Conservation (phyloP, 345 rosid species). For the Eucalyptus polyanthemos region DNA sequence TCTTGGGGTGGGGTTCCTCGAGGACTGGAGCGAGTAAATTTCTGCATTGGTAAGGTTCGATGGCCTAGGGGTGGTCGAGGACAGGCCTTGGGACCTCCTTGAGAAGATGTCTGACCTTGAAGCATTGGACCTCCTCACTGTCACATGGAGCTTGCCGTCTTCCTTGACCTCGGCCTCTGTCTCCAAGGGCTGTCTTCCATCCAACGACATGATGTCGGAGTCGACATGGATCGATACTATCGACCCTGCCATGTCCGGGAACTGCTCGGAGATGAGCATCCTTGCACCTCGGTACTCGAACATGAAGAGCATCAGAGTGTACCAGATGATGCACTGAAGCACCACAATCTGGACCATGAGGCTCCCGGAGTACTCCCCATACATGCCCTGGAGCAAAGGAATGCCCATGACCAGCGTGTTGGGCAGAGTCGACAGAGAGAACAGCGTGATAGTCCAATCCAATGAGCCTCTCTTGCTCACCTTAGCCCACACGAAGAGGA, state of each 20-base stretch:
- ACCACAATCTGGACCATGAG: constrained; percentile 78
- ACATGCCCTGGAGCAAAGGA: constrained; percentile 67
- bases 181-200: constrained; percentile 55
- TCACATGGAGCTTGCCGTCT: constrained; percentile 64
- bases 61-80: constrained; percentile 60
- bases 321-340: constrained; percentile 78
- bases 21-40: constrained; percentile 5
- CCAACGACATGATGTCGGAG: constrained; percentile 60
- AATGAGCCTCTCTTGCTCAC: constrained; percentile 36
- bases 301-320: constrained; percentile 66
- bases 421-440: constrained; percentile 62
- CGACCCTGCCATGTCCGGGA: constrained; percentile 58
- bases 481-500: constrained; percentile 32
- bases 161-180: constrained; percentile 58
- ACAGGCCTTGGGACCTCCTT: constrained; percentile 37
- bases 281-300: constrained; percentile 60
- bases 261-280: constrained; percentile 56
- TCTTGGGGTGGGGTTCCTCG: constrained; percentile 14
- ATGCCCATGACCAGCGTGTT: constrained; percentile 83
- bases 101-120: constrained; percentile 61
- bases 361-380: constrained; percentile 54
- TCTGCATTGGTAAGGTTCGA: constrained; percentile 48
- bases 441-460: constrained; percentile 69
- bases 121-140: constrained; percentile 61
- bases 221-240: constrained; percentile 69